Percentiles rank a stretch among this genome's conserved stretches.
Evolutionary conservation across 495 filamentous ascomycete genomes (phyloP).

Genomic region (Xylaria acuta): DNA sequence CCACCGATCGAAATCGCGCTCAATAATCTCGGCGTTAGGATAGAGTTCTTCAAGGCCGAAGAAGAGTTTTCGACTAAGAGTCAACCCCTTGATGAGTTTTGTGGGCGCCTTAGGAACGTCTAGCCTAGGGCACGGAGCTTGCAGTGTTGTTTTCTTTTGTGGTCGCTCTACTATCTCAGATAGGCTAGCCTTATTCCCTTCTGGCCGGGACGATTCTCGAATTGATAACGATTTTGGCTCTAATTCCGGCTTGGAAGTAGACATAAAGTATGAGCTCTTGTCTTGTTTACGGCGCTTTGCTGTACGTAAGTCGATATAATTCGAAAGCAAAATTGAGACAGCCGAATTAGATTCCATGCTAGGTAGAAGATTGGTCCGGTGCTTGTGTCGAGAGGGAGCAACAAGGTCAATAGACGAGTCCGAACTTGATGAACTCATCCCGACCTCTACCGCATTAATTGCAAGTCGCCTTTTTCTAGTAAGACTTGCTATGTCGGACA

Average conservation of each 20-base stretch:
- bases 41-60: constrained; percentile 55
- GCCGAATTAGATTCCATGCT: constrained; percentile 28
- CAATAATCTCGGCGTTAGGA: constrained; percentile 61
- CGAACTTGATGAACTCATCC: not conserved
- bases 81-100: constrained; percentile 38
- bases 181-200: not conserved
- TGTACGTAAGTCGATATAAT: constrained; percentile 36
- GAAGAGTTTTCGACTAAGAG: constrained; percentile 34
- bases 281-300: constrained; percentile 35
- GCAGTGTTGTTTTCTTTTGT: not conserved
- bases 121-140: constrained; percentile 31
- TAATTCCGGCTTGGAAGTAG: not conserved
- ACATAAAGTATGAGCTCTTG: constrained; percentile 34
- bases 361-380: constrained; percentile 28
- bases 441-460: not conserved
- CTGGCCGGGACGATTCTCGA: not conserved
- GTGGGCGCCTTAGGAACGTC: constrained; percentile 3
- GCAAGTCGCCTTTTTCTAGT: constrained; percentile 34
- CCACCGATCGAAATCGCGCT: constrained; percentile 62
- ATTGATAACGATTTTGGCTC: not conserved
- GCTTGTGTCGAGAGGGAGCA: not conserved
- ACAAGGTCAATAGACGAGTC: constrained; percentile 20
- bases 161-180: not conserved
- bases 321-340: constrained; percentile 36
- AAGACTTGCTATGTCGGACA: constrained; percentile 25